phyloP scores from a whole-genome alignment of 164 flowering plant species.

The Taxillus chinensis region DNA sequence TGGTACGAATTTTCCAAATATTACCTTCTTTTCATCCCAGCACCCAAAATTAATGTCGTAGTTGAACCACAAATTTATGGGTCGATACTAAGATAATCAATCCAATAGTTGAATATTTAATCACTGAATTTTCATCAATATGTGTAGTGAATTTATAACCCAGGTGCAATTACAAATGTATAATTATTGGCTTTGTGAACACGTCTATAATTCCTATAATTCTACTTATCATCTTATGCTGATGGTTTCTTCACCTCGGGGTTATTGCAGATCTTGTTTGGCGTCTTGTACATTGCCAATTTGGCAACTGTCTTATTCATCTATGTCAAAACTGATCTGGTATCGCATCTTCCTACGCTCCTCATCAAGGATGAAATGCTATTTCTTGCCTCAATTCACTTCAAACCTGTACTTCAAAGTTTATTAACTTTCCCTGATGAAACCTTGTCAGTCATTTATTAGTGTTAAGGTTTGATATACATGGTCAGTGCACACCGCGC shows the following conservation, averaged over 20 bases:
- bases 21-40: no score
- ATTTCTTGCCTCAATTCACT: background rate
- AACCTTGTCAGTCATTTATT: background rate
- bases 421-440: background rate
- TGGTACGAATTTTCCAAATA: no score
- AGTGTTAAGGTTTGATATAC: background rate
- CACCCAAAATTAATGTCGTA: no score
- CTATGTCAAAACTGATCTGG: constrained; percentile 81
- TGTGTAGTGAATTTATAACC: no score
- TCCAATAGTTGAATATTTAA: no score
- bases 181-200: no score
- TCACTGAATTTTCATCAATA: no score
- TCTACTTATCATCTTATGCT: background rate
- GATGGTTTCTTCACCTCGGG: background rate
- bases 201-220: no score
- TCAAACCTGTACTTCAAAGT: background rate
- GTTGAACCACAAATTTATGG: no score
- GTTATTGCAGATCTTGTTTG: constrained; percentile 72
- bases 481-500: no score
- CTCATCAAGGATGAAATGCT: background rate
- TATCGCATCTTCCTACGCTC: constrained; percentile 20
- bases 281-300: constrained; percentile 60
- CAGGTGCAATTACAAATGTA: no score
- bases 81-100: no score
- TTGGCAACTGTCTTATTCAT: constrained; percentile 63